Base-by-base conservation (phyloP, 179 eudicot genomes). In the Dionaea muscipula region DNA sequence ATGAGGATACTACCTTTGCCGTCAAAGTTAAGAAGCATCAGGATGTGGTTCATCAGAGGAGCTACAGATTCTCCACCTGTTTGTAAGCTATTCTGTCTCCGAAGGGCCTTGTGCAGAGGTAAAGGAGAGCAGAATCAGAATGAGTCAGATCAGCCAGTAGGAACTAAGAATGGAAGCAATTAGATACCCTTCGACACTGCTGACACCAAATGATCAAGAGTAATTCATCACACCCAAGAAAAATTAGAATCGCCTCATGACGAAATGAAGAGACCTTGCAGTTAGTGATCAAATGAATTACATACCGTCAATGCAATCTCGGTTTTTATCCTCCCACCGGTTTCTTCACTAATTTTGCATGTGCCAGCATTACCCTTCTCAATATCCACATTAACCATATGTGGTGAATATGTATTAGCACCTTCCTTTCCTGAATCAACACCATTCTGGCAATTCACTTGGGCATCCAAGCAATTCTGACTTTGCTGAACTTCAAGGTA, bases 281-380 rank as follows among this genome's bases (percentile, higher is more conserved):
- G 40, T 31, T 37, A 28, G 18, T 9, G 12, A 9, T 7, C 15
- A 13, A 20, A 26, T 14, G 27, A 7, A 24, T 28, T 60, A 69
- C 83, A 71, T 72, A 90, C 97, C 7, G 74, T 72, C n/a, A 81
- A 65, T 40, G 81, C 62, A 68, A 72, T 76, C 65, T 83, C 86
- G 56, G 72, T 57, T 68, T 80, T 81, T 64, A 76, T 53, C 36
- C 61, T 72, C 22, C 57, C 73, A 46, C 68, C 51, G 52, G 73
- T 60, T 56, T 81, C 81, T 27, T 71, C 77, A 27, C 66, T 56
- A 55, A 56, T 70, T 56, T 56, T 78, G 13, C 67, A 49, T 16
- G 49, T 69, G 41, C 72, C 80, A 1, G 62, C 28, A 53, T 37
- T 61, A 38, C 94, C 87, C 52, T 81, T 82, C 69, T 81, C 95